Base-by-base conservation (phyloP, 129 eudicot species). In the Escallonia herrerae region DNA sequence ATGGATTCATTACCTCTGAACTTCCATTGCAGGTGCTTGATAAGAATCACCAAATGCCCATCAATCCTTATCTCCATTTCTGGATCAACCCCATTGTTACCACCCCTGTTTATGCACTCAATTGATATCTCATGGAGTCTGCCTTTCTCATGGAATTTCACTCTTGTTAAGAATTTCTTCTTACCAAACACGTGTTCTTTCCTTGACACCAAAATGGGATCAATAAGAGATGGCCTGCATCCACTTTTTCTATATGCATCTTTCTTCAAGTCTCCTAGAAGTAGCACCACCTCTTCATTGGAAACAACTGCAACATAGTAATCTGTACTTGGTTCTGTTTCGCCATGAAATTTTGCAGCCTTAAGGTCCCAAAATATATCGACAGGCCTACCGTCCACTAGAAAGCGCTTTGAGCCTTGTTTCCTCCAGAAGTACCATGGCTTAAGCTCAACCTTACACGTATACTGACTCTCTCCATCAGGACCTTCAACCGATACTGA, bases 351-450 rank as follows among this genome's bases (percentile, higher is more conserved):
- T 51, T 76, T 88, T 0, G 95, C 98, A 10, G 80, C 63, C 65
- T 82, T 88, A 1, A 93, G 83, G 72, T 93, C 96, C 98, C 98
- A 93, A 63, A 85, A 90, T 3, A 93, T 72, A 15, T 82, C 83
- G 0, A 93, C 70, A 5, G 64, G 56, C 60, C 66, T 77, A 39
- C 83, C 85, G 33, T 79, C 91, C 3, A 85, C 84, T 0, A 13
- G 50, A 42, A 88, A 85, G 2, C 84, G 79, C 69, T 93, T 93
- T 2, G 85, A 81, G 33, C 98, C 98, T 56, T 93, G 98, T 59
- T 93, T 93, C 69, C 84, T 76, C 98, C 98, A 93, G 62, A 93
- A 93, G 60, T 82, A 79, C 96, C 96, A 93, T 15, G 98, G 98
- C 64, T 93, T 93, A 53, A 93, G 79, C 89, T 93, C 98, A 37